Evolutionary conservation across 2,329 filamentous ascomycete genomes (phyloP).

Genomic region (Colletotrichum cordylinicola): DNA sequence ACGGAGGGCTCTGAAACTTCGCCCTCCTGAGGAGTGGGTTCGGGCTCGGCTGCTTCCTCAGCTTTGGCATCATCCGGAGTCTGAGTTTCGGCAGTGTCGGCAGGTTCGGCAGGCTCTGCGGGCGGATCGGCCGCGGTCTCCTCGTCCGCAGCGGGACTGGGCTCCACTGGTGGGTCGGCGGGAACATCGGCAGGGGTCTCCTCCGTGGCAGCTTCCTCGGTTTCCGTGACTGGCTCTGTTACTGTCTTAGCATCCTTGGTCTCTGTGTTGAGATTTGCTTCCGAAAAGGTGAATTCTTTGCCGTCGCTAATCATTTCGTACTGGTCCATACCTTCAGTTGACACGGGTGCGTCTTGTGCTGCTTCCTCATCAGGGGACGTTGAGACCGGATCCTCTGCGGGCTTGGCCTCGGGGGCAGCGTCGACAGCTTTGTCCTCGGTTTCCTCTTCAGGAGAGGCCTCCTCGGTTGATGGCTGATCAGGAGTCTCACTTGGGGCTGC

Average conservation of each 20-base stretch:
- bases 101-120: not conserved
- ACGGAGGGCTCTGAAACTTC: not conserved
- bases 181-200: not conserved
- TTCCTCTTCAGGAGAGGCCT: not conserved
- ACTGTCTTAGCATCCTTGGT: constrained; percentile 10
- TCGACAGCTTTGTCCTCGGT: not conserved
- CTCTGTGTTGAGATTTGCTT: not conserved
- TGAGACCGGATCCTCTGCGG: not conserved
- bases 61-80: not conserved
- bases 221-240: not conserved
- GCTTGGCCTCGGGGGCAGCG: not conserved
- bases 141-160: not conserved
- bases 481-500: not conserved
- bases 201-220: not conserved
- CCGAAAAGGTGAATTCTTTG: constrained; percentile 11
- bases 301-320: constrained; percentile 18
- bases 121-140: not conserved
- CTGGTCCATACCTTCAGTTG: constrained; percentile 18
- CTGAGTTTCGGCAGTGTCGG: not conserved
- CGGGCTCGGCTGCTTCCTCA: not conserved
- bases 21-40: not conserved
- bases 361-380: not conserved
- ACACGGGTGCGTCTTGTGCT: not conserved
- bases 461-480: not conserved
- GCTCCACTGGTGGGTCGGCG: not conserved